Evolutionary conservation across 2,329 filamentous ascomycete genomes (phyloP).

Genomic region (Trichoderma koningii): DNA sequence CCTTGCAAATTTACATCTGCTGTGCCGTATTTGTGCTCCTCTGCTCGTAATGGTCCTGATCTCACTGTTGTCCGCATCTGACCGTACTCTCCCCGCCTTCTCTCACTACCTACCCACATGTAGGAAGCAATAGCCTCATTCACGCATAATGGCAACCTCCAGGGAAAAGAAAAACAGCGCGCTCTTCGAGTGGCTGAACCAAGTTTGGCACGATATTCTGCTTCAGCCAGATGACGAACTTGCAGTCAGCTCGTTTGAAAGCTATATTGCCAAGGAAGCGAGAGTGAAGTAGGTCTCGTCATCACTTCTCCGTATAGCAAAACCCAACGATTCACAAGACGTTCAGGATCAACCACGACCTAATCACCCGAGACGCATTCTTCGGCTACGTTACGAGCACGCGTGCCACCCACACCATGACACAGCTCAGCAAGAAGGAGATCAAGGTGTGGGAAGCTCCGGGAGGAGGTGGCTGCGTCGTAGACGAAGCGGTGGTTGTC

Average conservation of each 20-base stretch:
- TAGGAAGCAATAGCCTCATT: too few species aligned
- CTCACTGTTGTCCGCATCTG: too few species aligned
- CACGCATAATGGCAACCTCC: background rate
- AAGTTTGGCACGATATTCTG: background rate
- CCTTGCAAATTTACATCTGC: too few species aligned
- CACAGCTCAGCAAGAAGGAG: background rate
- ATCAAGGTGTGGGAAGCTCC: constrained; percentile 10
- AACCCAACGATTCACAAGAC: background rate
- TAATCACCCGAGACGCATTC: background rate
- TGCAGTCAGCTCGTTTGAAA: background rate
- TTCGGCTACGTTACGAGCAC: background rate
- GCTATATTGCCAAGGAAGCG: background rate
- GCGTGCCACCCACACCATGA: background rate
- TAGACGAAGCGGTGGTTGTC: background rate
- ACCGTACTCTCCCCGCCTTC: background rate
- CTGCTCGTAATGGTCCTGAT: too few species aligned
- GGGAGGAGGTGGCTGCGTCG: background rate
- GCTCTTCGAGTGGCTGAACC: background rate
- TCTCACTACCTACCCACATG: background rate
- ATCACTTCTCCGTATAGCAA: too few species aligned
- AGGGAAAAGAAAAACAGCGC: background rate
- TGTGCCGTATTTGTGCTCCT: too few species aligned
- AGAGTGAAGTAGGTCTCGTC: background rate
- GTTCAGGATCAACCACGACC: constrained; percentile 1
- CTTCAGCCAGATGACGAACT: constrained; percentile 2